Evolutionary conservation across 1,139 yeast species (phyloP).

Genomic region (Magnusiomyces tetraspermus): DNA sequence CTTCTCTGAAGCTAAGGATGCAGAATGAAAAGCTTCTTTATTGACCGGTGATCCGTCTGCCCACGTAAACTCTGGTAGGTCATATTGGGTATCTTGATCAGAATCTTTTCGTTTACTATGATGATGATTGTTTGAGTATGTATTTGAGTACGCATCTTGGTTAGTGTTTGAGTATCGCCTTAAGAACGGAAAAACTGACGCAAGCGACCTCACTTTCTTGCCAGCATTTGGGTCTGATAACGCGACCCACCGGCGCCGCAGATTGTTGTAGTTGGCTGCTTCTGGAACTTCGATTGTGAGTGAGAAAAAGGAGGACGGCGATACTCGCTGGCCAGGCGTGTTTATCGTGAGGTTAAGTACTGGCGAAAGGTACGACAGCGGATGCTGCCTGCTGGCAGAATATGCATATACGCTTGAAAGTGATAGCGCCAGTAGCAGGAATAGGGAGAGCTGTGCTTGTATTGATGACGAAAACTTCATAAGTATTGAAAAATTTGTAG

Average conservation of each 20-base stretch:
- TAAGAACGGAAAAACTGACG: constrained; percentile 3
- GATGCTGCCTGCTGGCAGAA: constrained; percentile 18
- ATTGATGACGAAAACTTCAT: neutral
- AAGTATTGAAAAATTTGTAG: too few relatives aligned
- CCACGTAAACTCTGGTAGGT: constrained; percentile 8
- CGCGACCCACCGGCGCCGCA: constrained; percentile 29
- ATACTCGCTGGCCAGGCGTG: constrained; percentile 12
- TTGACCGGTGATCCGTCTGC: constrained; percentile 8
- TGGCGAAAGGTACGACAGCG: constrained; percentile 21
- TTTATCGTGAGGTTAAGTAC: constrained; percentile 17
- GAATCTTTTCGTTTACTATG: neutral
- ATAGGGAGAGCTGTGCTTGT: too few relatives aligned
- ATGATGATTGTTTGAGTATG: neutral
- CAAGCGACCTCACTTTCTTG: constrained; percentile 4
- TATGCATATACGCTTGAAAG: constrained; percentile 1
- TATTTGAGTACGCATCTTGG: neutral
- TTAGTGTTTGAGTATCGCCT: neutral
- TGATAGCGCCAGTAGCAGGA: neutral
- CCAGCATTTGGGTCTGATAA: constrained; percentile 26
- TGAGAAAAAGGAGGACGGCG: constrained; percentile 15
- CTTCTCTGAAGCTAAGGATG: constrained; percentile 18
- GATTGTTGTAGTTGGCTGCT: constrained; percentile 21
- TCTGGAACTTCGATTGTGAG: constrained; percentile 23
- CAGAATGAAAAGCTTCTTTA: constrained; percentile 3
- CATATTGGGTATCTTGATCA: neutral